phyloP scores from a whole-genome alignment of 164 flowering plant species.

The Berberis vulgaris region DNA sequence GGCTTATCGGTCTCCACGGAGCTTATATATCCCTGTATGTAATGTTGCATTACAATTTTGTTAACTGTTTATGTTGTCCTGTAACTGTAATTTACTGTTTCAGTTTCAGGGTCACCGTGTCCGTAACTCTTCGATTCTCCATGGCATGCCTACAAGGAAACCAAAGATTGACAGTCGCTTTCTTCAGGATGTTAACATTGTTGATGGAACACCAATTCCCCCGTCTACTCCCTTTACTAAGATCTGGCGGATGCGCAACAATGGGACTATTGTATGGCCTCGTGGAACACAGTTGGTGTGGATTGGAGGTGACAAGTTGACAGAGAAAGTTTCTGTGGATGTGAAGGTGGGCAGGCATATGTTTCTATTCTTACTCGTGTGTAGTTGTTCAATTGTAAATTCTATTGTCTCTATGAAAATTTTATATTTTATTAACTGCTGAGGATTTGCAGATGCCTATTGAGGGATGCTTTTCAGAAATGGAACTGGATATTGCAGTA shows the following conservation, averaged over 20 bases:
- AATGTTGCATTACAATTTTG: neutral
- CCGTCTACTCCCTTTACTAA: slow-evolving; percentile 72
- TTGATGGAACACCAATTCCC: slow-evolving; percentile 60
- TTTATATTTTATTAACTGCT: neutral
- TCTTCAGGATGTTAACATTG: slow-evolving; percentile 58
- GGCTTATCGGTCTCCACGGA: slow-evolving; percentile 14
- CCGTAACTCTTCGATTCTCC: slow-evolving; percentile 13
- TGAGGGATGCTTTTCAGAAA: slow-evolving; percentile 33
- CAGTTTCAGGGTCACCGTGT: slow-evolving; percentile 16
- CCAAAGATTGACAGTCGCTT: slow-evolving; percentile 55
- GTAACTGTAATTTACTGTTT: neutral
- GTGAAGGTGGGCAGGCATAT: slow-evolving; percentile 50
- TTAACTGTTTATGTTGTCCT: neutral
- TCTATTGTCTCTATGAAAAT: too few relatives aligned
- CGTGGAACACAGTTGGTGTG: slow-evolving; percentile 55
- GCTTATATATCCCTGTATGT: neutral
- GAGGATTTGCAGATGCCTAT: slow-evolving; percentile 38
- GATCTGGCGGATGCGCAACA: slow-evolving; percentile 90
- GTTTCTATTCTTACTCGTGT: neutral
- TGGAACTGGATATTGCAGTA: slow-evolving; percentile 65
- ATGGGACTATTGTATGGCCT: slow-evolving; percentile 60
- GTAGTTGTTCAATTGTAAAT: too few relatives aligned
- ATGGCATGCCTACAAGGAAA: slow-evolving; percentile 4
- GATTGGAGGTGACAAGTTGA: slow-evolving; percentile 65
- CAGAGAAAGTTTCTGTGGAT: slow-evolving; percentile 27